Conservation (phyloP, 768 basidiomycete genomes). For the Auriscalpium orientale region DNA sequence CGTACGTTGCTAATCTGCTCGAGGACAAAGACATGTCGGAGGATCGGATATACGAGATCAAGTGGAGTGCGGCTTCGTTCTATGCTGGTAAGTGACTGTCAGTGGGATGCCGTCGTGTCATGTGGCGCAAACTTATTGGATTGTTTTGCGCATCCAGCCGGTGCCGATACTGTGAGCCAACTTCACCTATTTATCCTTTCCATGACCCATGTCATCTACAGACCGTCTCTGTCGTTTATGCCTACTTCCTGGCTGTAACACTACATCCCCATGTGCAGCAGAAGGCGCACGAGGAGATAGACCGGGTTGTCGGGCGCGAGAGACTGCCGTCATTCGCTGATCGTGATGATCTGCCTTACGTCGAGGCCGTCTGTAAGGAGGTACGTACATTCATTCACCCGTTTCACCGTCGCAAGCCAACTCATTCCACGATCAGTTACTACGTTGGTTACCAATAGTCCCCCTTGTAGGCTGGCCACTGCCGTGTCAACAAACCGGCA, state of each 20-base stretch:
- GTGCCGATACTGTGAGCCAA: constrained; percentile 10
- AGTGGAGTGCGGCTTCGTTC: constrained; percentile 16
- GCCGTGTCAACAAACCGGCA: background rate
- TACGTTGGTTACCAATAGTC: background rate
- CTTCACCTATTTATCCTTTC: background rate
- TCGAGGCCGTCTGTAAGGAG: background rate
- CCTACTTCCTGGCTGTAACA: constrained; percentile 19
- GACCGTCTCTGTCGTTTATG: constrained; percentile 16
- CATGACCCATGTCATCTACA: background rate
- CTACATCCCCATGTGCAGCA: constrained; percentile 19
- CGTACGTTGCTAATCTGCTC: constrained; percentile 10
- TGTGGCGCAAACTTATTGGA: background rate
- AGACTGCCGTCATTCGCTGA: constrained; percentile 16
- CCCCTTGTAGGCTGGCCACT: background rate
- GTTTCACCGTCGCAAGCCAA: background rate
- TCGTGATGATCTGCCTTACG: constrained; percentile 1
- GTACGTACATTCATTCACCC: background rate
- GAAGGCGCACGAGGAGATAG: constrained; percentile 22
- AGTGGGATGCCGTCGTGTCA: background rate
- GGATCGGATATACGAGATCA: constrained; percentile 11
- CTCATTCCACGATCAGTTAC: background rate
- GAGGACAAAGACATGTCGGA: background rate
- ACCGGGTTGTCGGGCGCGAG: constrained; percentile 11
- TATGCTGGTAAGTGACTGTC: constrained; percentile 11
- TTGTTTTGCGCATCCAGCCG: constrained; percentile 1